phyloP scores from a whole-genome alignment of 1,284 basidiomycete species.

The Cutaneotrichosporon cutaneum region DNA sequence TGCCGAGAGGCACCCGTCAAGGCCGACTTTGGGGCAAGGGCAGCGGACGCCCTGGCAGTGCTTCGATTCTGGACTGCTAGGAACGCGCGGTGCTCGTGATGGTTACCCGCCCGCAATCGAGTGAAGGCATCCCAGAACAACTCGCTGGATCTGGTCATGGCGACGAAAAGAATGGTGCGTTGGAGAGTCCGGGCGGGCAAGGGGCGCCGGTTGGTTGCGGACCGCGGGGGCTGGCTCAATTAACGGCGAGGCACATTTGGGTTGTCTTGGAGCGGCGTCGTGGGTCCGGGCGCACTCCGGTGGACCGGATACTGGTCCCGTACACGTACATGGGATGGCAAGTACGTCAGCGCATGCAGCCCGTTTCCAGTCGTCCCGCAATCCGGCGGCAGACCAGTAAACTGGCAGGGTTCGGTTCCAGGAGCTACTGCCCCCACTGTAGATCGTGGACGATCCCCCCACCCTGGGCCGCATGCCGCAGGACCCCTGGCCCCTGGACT shows the following conservation, averaged over 20 bases:
- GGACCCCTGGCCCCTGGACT: neutral
- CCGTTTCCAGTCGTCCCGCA: neutral
- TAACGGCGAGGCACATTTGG: no score
- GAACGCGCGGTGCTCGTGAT: neutral
- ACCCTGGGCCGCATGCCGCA: no score
- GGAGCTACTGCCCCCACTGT: neutral
- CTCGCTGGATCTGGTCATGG: neutral
- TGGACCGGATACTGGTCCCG: no score
- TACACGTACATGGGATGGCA: no score
- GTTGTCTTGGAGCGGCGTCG: no score
- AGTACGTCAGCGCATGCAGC: no score
- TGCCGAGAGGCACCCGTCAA: neutral
- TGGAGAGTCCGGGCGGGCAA: no score
- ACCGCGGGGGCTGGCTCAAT: no score
- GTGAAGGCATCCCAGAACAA: neutral
- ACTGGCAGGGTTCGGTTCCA: neutral
- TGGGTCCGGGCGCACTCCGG: no score
- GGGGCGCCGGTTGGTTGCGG: no score
- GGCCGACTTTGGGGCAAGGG: neutral
- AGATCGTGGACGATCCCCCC: neutral
- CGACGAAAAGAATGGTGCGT: neutral
- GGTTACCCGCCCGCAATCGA: neutral
- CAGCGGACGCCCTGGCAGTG: neutral
- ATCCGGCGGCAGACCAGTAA: neutral
- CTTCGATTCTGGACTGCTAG: neutral